Evolutionary conservation across 495 filamentous ascomycete species (phyloP).

Genomic region (Monascus purpureus): DNA sequence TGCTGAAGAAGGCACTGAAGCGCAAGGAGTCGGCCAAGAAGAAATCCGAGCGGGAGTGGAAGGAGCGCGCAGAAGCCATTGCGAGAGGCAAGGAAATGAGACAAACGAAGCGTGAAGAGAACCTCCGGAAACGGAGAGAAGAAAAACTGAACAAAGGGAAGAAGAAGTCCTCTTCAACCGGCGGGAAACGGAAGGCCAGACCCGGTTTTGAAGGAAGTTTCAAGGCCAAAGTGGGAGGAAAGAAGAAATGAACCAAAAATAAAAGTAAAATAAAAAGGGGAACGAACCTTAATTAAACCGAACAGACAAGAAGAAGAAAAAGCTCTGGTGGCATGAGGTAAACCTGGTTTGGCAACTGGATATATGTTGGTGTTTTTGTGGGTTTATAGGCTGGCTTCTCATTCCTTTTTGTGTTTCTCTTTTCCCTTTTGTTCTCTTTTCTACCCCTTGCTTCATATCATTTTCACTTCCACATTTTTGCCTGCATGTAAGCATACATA

Average conservation of each 20-base stretch:
- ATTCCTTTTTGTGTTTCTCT: too few species aligned
- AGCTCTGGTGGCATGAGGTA: too few species aligned
- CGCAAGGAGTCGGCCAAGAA: slow-evolving; percentile 79
- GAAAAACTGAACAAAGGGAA: slow-evolving; percentile 52
- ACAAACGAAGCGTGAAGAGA: slow-evolving; percentile 80
- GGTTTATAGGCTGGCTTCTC: too few species aligned
- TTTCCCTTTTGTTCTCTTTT: not conserved
- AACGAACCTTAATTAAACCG: too few species aligned
- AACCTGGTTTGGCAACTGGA: too few species aligned
- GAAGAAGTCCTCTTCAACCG: slow-evolving; percentile 41
- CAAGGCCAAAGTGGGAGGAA: slow-evolving; percentile 37
- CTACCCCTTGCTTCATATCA: too few species aligned
- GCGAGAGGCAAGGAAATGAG: slow-evolving; percentile 59
- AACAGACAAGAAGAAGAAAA: slow-evolving; percentile 2
- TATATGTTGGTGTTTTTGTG: too few species aligned
- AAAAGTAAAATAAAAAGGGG: not conserved
- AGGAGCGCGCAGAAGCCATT: slow-evolving; percentile 62
- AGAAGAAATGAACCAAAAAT: slow-evolving; percentile 24
- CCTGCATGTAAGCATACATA: slow-evolving; percentile 18
- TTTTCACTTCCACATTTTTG: not conserved
- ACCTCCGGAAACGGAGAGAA: slow-evolving; percentile 72
- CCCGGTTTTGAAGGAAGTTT: slow-evolving; percentile 93
- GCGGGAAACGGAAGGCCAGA: slow-evolving; percentile 45
- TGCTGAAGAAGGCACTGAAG: slow-evolving; percentile 92
- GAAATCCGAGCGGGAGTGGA: slow-evolving; percentile 85